Conservation (phyloP, 495 filamentous ascomycete species). For the Geopyxis carbonaria region DNA sequence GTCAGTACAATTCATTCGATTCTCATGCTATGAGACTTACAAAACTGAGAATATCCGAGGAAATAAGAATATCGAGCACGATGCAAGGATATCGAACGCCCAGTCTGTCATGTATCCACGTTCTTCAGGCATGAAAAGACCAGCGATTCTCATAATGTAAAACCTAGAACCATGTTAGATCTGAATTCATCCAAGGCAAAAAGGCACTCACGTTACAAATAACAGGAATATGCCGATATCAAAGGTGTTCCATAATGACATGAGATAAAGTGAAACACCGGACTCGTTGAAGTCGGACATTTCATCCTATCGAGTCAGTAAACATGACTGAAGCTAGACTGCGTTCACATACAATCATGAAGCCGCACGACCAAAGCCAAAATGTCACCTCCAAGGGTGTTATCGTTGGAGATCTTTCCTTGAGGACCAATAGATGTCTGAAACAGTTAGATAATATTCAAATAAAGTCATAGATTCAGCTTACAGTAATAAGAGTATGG, state of each 20-base stretch:
- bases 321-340: neutral
- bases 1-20: neutral
- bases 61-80: conserved; percentile 74
- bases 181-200: neutral
- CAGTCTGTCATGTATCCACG: conserved; percentile 30
- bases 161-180: conserved; percentile 34
- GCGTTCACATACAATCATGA: conserved; percentile 46
- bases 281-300: conserved; percentile 84
- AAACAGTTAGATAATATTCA: conserved; percentile 1
- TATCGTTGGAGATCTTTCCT: conserved; percentile 45
- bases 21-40: conserved; percentile 3
- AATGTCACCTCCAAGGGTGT: conserved; percentile 70
- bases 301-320: conserved; percentile 38
- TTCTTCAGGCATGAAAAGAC: conserved; percentile 56
- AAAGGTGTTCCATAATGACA: conserved; percentile 94
- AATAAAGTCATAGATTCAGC: conserved; percentile 50
- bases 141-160: conserved; percentile 74
- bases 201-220: conserved; percentile 39
- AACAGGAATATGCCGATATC: conserved; percentile 78
- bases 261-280: conserved; percentile 82
- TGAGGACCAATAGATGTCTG: conserved; percentile 15
- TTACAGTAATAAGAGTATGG: conserved; percentile 65
- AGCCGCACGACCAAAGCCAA: conserved; percentile 93
- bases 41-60: conserved; percentile 79
- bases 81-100: conserved; percentile 68